Evolutionary conservation across 2,329 filamentous ascomycete species (phyloP), one percentile per base, ranked within the genome.

Genomic region (Gyromitra esculenta): DNA sequence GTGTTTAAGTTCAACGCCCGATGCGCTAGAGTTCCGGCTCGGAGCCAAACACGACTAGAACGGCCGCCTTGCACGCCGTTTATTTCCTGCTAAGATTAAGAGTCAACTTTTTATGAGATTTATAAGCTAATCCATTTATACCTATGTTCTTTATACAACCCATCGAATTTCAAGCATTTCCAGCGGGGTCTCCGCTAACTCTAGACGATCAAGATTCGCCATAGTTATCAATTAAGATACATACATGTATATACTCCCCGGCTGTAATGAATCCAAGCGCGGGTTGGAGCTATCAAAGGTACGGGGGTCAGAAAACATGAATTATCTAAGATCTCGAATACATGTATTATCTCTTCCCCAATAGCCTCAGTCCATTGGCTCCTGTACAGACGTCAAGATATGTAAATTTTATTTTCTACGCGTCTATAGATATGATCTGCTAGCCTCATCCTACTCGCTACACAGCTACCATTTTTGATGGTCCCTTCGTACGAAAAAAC

Each of bases 1-100:
- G 41, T 57, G 21, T 15, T 45, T n/a, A 39, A 48, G 52, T 52
- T 45, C 41, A 15, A 59, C 6, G 11, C 35, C 57, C 45, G 21
- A 39, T 18, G 45, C 15, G 48, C 65, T 68, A 59, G 52, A 68
- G 50, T 13, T 57, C 18, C 18, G 35, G 21, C 37, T 43, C 18
- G 18, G 25, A 39, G 31, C 21, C 8, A 37, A 57, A 37, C 9
- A 37, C 18, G 13, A 31, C 54, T 41, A 11, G 15, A 39, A 15
- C 31, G 13, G 21, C 15, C n/a, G 41, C 15, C 35, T n/a, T 60
- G 35, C 31, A 6, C 5, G 15, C 31, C 21, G 50, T 11, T n/a
- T 54, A 7, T 25, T 31, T 31, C 9, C 9, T 31, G 1, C 11
- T 9, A 31, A 31, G 8, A 31, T 25, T n/a, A 13, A 25, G 8